Conservation (phyloP, 306 rosid genomes). For the Aeschynomene evenia region DNA sequence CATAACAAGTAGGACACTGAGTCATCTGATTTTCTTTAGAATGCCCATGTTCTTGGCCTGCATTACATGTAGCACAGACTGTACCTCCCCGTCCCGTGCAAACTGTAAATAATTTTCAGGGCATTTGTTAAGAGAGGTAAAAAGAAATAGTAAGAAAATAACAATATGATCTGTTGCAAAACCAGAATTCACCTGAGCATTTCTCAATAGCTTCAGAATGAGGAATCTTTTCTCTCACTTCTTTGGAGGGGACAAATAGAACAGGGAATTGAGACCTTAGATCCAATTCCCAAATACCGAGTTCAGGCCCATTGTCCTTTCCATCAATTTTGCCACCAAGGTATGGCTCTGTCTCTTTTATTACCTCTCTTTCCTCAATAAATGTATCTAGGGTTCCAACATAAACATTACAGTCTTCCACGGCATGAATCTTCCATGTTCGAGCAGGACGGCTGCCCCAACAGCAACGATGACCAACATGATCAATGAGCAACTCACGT, state of each 20-base stretch:
- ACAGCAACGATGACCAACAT: conserved; percentile 94
- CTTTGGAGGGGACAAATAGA: conserved; percentile 59
- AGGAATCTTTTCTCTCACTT: conserved; percentile 68
- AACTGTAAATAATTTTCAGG: conserved; percentile 46
- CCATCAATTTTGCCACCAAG: conserved; percentile 66
- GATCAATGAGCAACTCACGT: conserved; percentile 88
- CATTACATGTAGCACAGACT: conserved; percentile 65
- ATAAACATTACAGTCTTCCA: conserved; percentile 93
- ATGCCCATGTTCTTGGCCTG: conserved; percentile 75
- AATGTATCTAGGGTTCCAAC: conserved; percentile 92
- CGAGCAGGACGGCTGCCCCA: conserved; percentile 99
- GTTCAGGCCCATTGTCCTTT: conserved; percentile 70
- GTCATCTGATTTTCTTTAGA: conserved; percentile 77
- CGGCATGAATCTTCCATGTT: conserved; percentile 80
- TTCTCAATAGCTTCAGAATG: conserved; percentile 80
- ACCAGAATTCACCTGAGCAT: conserved; percentile 65
- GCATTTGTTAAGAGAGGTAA: conserved; percentile 14
- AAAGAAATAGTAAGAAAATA: not conserved
- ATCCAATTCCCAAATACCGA: conserved; percentile 91
- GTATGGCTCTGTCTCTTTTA: conserved; percentile 68
- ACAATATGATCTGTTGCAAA: not conserved
- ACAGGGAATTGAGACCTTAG: conserved; percentile 85
- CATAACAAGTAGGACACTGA: conserved; percentile 48
- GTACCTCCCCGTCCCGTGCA: conserved; percentile 75
- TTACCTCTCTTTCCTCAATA: conserved; percentile 79